These are phyloP conservation scores for Orbilia ellipsospora DNA, from an alignment of 2,329 filamentous ascomycete genomes.

Conservation along the genomic window DNA sequence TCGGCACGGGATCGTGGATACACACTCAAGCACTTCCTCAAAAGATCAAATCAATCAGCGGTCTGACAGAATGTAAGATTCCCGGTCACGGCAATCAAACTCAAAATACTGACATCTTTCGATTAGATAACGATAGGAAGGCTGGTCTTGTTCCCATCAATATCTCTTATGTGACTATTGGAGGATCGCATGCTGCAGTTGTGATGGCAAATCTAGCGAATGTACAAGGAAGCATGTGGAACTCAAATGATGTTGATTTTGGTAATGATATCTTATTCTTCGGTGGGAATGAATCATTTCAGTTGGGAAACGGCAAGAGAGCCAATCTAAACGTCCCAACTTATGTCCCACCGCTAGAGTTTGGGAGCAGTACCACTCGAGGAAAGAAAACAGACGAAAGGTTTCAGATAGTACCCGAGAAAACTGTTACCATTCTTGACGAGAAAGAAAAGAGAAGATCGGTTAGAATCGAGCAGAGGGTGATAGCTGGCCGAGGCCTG, in stretches of 20 bases:
- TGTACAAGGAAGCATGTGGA: slow-evolving; percentile 68
- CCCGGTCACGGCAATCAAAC: not conserved
- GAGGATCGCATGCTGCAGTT: slow-evolving; percentile 82
- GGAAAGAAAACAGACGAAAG: slow-evolving; percentile 56
- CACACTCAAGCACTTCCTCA: slow-evolving; percentile 81
- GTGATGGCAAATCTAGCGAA: slow-evolving; percentile 84
- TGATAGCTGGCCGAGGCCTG: slow-evolving; percentile 57
- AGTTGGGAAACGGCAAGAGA: slow-evolving; percentile 89
- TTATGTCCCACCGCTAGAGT: slow-evolving; percentile 58
- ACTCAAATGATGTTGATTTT: slow-evolving; percentile 81
- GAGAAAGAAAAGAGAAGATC: slow-evolving; percentile 45
- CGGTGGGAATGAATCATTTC: slow-evolving; percentile 94
- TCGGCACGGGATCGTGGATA: slow-evolving; percentile 89
- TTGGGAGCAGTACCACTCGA: slow-evolving; percentile 49
- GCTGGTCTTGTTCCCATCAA: slow-evolving; percentile 80
- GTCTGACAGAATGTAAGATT: slow-evolving; percentile 76
- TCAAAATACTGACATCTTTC: slow-evolving; percentile 14
- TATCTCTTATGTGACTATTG: slow-evolving; percentile 77
- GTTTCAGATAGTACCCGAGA: slow-evolving; percentile 57
- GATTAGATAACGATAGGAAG: slow-evolving; percentile 73
- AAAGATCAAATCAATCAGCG: slow-evolving; percentile 85
- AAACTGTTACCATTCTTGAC: slow-evolving; percentile 54
- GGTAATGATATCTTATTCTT: slow-evolving; percentile 91
- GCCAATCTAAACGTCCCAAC: slow-evolving; percentile 78
- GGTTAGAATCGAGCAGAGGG: slow-evolving; percentile 56